Evolutionary conservation across 441 rosid species (phyloP), one percentile per base, ranked within the genome.

Genomic region (Gossypium gossypioides): DNA sequence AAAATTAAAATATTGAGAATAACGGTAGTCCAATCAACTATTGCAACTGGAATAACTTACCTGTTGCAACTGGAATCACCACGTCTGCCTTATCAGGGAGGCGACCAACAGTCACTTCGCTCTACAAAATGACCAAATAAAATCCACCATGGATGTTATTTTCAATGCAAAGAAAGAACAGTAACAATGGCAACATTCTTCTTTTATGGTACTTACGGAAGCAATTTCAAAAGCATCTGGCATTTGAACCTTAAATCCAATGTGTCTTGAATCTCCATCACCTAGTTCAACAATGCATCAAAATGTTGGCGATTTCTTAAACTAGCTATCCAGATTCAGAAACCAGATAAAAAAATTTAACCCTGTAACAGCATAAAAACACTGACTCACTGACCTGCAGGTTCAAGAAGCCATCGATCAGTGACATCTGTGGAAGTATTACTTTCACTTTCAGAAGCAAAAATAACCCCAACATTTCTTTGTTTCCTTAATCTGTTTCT

Each of bases 1-100:
- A 34, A 34, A 34, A 34, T 34, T 34, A 34, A 34, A 34, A 34
- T 34, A 34, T 34, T 6, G 9, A 34, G 40, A 1, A 34, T 34
- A 34, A 34, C 6, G 40, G 9, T 34, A 34, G 40, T 34, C 40
- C 40, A 34, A 34, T 34, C 9, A 34, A 34, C 9, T 34, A 8
- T 6, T 27, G 15, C 5, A 21, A 32, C 7, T 46, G 52, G 56
- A 34, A 7, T 78, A 46, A 10, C 51, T 3, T 25, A 92, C 98
- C 94, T 32, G 97, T 88, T 73, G 93, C 96, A 63, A 91, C 93
- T 70, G 93, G 95, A 75, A 93, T 91, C 70, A 93, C 96, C 77
- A 91, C 68, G 75, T 91, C 91, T 80, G 94, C 98, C 74, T 86
- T 86, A 13, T 88, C 94, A 0, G 88, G 85, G 64, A 91, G 79